Evolutionary conservation across 1,139 yeast species (phyloP).

Genomic region (Magnusiomyces paraingens): DNA sequence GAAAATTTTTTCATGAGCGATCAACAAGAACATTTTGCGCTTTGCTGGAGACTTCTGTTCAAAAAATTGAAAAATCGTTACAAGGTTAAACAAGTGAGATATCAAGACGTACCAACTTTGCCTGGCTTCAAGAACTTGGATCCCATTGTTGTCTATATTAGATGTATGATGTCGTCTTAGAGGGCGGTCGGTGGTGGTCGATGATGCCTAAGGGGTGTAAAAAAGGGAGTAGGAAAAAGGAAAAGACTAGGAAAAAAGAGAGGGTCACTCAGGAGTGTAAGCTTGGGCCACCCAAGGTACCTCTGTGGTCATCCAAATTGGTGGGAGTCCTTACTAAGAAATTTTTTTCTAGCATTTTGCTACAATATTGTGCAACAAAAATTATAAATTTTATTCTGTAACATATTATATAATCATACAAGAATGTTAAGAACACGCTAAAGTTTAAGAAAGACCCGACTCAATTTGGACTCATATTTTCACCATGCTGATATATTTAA

Average conservation of each 20-base stretch:
- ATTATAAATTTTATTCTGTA: not conserved
- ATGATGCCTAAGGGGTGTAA: constrained; percentile 13
- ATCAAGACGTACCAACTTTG: constrained; percentile 86
- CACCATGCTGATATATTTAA: too few species aligned
- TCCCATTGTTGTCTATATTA: constrained; percentile 27
- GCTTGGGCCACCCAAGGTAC: too few species aligned
- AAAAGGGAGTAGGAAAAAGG: constrained; percentile 15
- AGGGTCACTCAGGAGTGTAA: not conserved
- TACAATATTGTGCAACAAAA: not conserved
- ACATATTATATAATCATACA: not conserved
- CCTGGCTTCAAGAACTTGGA: constrained; percentile 98
- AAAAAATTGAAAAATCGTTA: too few species aligned
- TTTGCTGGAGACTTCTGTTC: not conserved
- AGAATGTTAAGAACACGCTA: too few species aligned
- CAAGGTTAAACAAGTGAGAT: too few species aligned
- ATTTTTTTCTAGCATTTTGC: too few species aligned
- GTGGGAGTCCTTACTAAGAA: too few species aligned
- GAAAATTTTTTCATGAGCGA: not conserved
- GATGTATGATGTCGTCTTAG: constrained; percentile 17
- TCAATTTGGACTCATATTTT: too few species aligned
- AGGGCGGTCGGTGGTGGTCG: constrained; percentile 17
- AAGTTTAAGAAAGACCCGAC: too few species aligned
- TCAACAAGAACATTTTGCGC: not conserved
- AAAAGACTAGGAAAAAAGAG: constrained; percentile 9
- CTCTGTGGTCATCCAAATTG: too few species aligned